Conservation (phyloP, 1,139 yeast genomes). For the Kurtzmaniella natalensis region DNA sequence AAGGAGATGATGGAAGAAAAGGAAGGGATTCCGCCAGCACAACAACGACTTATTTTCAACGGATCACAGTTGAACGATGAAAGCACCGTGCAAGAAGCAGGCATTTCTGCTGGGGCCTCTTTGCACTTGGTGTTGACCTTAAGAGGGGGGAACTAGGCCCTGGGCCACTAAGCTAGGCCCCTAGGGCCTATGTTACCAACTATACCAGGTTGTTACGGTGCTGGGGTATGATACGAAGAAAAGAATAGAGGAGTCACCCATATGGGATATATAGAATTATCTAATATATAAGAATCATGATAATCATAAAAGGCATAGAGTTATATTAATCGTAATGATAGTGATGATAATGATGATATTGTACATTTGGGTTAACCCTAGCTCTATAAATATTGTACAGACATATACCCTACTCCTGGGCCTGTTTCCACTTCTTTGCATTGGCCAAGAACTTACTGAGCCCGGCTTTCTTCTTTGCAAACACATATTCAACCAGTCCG, state of each 20-base stretch:
- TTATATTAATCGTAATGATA: too few species aligned
- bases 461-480: slow-evolving; percentile 53
- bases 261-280: too few species aligned
- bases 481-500: slow-evolving; percentile 48
- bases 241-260: too few species aligned
- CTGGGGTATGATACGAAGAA: too few species aligned
- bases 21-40: slow-evolving; percentile 97
- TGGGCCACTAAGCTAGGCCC: neutral
- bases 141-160: slow-evolving; percentile 62
- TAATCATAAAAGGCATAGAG: too few species aligned
- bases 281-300: too few species aligned
- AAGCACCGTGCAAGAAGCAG: slow-evolving; percentile 62
- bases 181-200: too few species aligned
- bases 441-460: slow-evolving; percentile 54
- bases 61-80: slow-evolving; percentile 92
- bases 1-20: slow-evolving; percentile 94
- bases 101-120: slow-evolving; percentile 70
- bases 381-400: too few species aligned
- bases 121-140: slow-evolving; percentile 85
- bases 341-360: too few species aligned
- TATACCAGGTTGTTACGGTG: too few species aligned
- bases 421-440: slow-evolving; percentile 56
- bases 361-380: too few species aligned
- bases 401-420: neutral
- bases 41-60: slow-evolving; percentile 84